phyloP scores from a whole-genome alignment of 352 stramenopile species.

The Phytophthora pisi region DNA sequence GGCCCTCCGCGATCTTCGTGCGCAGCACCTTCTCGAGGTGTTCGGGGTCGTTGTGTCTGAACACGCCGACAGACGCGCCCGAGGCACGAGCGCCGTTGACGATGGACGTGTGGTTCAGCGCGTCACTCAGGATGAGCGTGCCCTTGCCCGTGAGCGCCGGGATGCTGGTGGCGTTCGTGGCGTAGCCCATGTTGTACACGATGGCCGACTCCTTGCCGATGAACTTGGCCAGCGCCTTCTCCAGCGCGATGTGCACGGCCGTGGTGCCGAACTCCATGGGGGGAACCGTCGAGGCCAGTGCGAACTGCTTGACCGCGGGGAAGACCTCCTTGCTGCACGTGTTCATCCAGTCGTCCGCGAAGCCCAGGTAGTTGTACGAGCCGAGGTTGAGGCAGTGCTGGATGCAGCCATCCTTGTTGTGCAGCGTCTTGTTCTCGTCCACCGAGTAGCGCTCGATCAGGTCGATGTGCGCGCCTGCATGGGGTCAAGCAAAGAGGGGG shows the following conservation, averaged over 20 bases:
- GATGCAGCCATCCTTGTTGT: constrained; percentile 69
- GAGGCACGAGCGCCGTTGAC: constrained; percentile 95
- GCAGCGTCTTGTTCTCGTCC: constrained; percentile 85
- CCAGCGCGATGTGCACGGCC: constrained; percentile 92
- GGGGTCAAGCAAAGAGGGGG: not conserved
- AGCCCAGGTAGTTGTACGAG: constrained; percentile 99
- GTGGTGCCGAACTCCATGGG: constrained; percentile 90
- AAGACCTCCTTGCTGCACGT: constrained; percentile 95
- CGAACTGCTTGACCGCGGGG: constrained; percentile 83
- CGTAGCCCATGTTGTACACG: constrained; percentile 99
- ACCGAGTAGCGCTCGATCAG: constrained; percentile 93
- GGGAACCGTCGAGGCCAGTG: constrained; percentile 73
- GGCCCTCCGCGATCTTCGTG: constrained; percentile 74
- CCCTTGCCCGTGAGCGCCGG: constrained; percentile 94
- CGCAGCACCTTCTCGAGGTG: constrained; percentile 93
- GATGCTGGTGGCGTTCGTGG: constrained; percentile 98
- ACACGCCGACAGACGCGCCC: constrained; percentile 93
- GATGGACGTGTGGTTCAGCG: constrained; percentile 99
- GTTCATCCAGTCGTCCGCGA: constrained; percentile 98
- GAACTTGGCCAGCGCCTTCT: constrained; percentile 94
- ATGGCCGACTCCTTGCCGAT: constrained; percentile 96
- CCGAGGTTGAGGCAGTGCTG: constrained; percentile 96
- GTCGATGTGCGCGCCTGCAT: constrained; percentile 86
- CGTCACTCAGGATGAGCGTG: constrained; percentile 96
- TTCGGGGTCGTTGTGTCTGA: constrained; percentile 96